Evolutionary conservation across 192 early-diverging fungal genomes (phyloP).

Genomic region (Dissophora globulifera): DNA sequence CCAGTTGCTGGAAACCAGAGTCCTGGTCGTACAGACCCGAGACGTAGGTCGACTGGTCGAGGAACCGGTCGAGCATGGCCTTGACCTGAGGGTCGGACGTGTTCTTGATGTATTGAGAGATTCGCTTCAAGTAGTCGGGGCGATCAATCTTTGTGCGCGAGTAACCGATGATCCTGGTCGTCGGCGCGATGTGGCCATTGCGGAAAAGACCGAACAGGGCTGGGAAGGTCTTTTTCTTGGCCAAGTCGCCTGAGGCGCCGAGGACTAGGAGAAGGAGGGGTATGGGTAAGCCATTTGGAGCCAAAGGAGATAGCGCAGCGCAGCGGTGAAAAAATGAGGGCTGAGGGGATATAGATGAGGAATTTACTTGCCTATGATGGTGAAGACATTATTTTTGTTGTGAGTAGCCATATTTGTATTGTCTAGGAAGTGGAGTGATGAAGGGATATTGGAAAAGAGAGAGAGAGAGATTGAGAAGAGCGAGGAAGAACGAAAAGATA

Average conservation of each 20-base stretch:
- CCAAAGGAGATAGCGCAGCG: neutral
- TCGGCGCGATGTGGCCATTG: conserved; percentile 77
- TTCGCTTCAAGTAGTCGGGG: conserved; percentile 79
- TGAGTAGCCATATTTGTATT: neutral
- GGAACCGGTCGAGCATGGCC: conserved; percentile 68
- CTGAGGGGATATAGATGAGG: no score
- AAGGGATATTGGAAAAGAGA: neutral
- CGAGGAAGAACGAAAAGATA: conserved; percentile 5
- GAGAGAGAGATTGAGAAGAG: conserved; percentile 4
- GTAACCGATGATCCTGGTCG: conserved; percentile 87
- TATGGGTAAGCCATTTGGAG: neutral
- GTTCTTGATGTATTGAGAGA: conserved; percentile 72
- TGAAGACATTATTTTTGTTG: conserved; percentile 26
- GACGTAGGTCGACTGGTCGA: conserved; percentile 77
- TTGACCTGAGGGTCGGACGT: conserved; percentile 61
- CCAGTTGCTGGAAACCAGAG: conserved; percentile 71
- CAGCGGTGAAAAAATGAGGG: neutral
- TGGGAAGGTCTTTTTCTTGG: conserved; percentile 97
- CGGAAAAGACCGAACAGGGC: conserved; percentile 91
- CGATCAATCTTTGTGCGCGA: conserved; percentile 86
- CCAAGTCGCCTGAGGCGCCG: conserved; percentile 91
- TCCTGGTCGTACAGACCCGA: conserved; percentile 86
- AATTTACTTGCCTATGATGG: conserved; percentile 32
- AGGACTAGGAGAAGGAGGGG: conserved; percentile 60
- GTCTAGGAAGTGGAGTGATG: neutral